These are phyloP conservation scores for Amphicarpaea edgeworthii DNA, from an alignment of 306 rosid species.

Conservation along the genomic window DNA sequence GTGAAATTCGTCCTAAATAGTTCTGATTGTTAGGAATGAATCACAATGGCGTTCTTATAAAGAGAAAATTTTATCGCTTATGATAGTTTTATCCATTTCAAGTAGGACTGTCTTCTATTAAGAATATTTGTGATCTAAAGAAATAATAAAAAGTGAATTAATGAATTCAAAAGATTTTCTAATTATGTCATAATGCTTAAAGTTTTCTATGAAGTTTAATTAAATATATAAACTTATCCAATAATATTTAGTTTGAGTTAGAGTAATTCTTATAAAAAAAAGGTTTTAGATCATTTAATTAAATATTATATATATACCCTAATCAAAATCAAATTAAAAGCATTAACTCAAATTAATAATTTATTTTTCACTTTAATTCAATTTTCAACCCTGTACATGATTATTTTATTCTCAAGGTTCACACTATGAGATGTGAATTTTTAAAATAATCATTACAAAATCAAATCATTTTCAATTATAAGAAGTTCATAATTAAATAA, in stretches of 20 bases:
- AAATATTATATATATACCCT: not conserved
- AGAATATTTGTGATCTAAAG: no score
- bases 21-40: not conserved
- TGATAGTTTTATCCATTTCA: no score
- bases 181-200: not conserved
- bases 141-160: no score
- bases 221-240: not conserved
- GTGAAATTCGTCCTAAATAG: not conserved
- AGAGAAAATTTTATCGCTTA: no score
- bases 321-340: not conserved
- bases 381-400: not conserved
- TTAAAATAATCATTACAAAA: not conserved
- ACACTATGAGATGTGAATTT: not conserved
- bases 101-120: no score
- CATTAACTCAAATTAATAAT: not conserved
- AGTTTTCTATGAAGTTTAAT: not conserved
- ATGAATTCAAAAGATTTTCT: not conserved
- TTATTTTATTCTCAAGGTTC: not conserved
- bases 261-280: not conserved
- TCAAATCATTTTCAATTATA: not conserved
- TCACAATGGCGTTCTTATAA: not conserved
- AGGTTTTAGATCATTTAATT: not conserved
- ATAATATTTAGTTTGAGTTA: not conserved
- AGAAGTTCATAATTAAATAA: not conserved
- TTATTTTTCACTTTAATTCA: no score